phyloP scores from a whole-genome alignment of 2,329 filamentous ascomycete genomes.

The Kalmusia sp. region DNA sequence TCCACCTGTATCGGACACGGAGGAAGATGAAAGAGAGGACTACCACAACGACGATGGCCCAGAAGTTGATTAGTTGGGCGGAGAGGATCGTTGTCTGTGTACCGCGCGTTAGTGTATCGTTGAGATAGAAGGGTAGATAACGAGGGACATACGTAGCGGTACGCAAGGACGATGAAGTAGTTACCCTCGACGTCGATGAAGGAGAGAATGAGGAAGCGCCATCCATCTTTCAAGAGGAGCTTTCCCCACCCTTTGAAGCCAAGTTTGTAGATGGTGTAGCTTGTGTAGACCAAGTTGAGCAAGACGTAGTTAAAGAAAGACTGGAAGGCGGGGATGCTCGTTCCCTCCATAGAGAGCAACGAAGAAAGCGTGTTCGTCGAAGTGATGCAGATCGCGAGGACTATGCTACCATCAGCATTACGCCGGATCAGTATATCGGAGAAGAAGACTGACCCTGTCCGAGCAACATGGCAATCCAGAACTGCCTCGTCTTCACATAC shows the following conservation, averaged over 20 bases:
- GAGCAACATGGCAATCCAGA: conserved; percentile 82
- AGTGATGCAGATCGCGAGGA: conserved; percentile 78
- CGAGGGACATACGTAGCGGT: conserved; percentile 61
- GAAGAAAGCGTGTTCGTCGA: conserved; percentile 89
- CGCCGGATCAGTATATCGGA: neutral
- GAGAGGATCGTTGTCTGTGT: conserved; percentile 84
- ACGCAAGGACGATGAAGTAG: conserved; percentile 96
- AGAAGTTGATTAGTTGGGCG: conserved; percentile 97
- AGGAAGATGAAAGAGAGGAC: conserved; percentile 82
- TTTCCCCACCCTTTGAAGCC: conserved; percentile 74
- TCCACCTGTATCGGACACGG: conserved; percentile 84
- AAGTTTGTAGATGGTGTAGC: conserved; percentile 79
- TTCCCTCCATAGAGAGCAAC: conserved; percentile 71
- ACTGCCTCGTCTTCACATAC: conserved; percentile 84
- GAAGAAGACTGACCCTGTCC: conserved; percentile 60
- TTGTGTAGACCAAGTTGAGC: conserved; percentile 81
- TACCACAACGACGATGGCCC: conserved; percentile 95
- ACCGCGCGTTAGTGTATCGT: neutral
- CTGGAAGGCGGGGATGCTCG: conserved; percentile 92
- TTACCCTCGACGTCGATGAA: conserved; percentile 97
- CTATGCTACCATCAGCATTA: conserved; percentile 17
- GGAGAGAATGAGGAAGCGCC: conserved; percentile 89
- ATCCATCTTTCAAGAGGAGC: conserved; percentile 74
- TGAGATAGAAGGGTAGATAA: neutral
- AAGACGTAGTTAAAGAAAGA: conserved; percentile 93